Evolutionary conservation across 1,284 basidiomycete genomes (phyloP), one percentile per base, ranked within the genome.

Genomic region (Fomitopsis schrenkii): DNA sequence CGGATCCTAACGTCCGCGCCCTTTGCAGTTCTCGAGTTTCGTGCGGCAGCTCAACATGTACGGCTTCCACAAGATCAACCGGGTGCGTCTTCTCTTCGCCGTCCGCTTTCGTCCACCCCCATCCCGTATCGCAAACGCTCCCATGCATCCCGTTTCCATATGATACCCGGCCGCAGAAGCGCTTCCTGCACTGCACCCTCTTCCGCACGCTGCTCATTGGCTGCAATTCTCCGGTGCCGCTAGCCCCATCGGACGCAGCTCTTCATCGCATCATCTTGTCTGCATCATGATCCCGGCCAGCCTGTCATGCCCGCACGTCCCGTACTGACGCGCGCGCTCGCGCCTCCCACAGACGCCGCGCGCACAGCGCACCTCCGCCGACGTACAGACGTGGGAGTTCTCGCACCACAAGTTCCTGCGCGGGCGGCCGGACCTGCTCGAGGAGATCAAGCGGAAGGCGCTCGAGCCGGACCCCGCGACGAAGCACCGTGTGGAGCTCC

Each of bases 21-120:
- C 33, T 52, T 14, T 55, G 28, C 67, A 95, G 90, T 95, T 94
- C 74, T 93, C 91, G 30, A 91, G 88, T 69, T 95, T 95, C 73
- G 92, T 95, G 56, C 86, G 93, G 58, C 93, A 95, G 72, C 82
- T 95, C 58, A 95, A 95, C 77, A 95, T 95, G 93, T 94, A 93
- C 67, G 91, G 90, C 57, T 91, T 91, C 74, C 90, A 91, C 76
- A 92, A 92, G 76, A 91, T 91, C 74, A 92, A 92, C 73, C 81
- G 89, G 74, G 88, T 91, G 60, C 67, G 78, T 74, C 45, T 19
- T 26, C 30, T 35, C 26, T 26, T 36, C 12, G 44, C 15, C 41
- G 50, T 54, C 53, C 22, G 14, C 22, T 30, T 50, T 36, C 42
- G 56, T 28, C 5, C 28, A 54, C 35, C 14, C 30, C 52, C 33